phyloP scores from a whole-genome alignment of 495 filamentous ascomycete species.

The Glonium stellatum region DNA sequence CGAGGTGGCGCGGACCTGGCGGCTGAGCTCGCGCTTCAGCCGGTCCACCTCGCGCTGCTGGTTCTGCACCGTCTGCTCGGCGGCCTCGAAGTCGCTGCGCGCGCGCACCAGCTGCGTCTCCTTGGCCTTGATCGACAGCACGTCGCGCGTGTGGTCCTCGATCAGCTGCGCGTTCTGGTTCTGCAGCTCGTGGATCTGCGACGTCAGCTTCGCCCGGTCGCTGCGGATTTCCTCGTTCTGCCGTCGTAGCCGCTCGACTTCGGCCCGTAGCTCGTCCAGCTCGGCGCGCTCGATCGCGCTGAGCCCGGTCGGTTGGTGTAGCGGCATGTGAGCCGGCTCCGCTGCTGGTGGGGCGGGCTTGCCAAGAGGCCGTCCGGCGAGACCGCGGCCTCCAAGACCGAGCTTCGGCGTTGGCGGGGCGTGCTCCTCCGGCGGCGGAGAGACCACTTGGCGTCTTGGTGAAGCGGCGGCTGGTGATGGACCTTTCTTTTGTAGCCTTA shows the following conservation, averaged over 20 bases:
- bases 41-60: constrained; percentile 85
- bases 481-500: constrained; percentile 45
- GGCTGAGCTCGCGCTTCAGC: constrained; percentile 68
- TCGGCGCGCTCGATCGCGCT: constrained; percentile 74
- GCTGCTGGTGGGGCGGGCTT: constrained; percentile 52
- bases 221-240: constrained; percentile 67
- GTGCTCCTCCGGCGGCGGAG: constrained; percentile 51
- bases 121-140: constrained; percentile 94
- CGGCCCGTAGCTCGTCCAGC: constrained; percentile 75
- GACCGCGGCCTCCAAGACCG: constrained; percentile 65
- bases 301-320: constrained; percentile 41
- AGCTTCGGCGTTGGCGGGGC: constrained; percentile 56
- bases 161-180: constrained; percentile 95
- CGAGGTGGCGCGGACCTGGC: constrained; percentile 39
- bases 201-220: constrained; percentile 65
- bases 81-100: constrained; percentile 78
- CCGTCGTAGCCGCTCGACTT: constrained; percentile 68
- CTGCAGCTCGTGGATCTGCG: constrained; percentile 79
- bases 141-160: constrained; percentile 93
- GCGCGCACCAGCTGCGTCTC: constrained; percentile 94
- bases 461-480: constrained; percentile 32
- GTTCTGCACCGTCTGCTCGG: constrained; percentile 74
- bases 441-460: constrained; percentile 48
- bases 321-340: constrained; percentile 39
- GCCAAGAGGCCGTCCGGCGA: constrained; percentile 80